phyloP scores from a whole-genome alignment of 805 yeast species.

The Metschnikowia shivogae region DNA sequence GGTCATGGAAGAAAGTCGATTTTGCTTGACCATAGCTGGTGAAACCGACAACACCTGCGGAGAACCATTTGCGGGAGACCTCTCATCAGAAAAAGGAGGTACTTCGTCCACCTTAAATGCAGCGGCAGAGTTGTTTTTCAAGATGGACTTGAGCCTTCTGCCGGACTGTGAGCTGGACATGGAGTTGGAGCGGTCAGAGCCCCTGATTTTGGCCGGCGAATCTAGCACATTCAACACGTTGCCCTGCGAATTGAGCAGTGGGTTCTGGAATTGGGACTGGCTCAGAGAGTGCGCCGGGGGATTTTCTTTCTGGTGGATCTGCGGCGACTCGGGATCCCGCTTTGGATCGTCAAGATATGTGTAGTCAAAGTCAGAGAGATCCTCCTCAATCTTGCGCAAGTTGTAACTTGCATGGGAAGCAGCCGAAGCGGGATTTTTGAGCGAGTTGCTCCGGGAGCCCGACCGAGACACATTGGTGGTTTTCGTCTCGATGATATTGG shows the following conservation, averaged over 20 bases:
- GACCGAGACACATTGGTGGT: conserved; percentile 37
- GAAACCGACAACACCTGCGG: conserved; percentile 2
- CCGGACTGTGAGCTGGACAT: conserved; percentile 14
- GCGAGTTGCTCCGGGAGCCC: conserved; percentile 28
- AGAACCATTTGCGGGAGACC: background rate
- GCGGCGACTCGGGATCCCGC: too few species aligned
- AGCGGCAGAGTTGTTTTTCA: conserved; percentile 22
- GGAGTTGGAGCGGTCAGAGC: conserved; percentile 10
- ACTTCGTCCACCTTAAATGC: conserved; percentile 4
- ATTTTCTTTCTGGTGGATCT: too few species aligned
- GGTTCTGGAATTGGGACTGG: background rate
- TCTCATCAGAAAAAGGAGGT: background rate
- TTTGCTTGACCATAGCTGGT: conserved; percentile 10
- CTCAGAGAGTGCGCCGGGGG: too few species aligned
- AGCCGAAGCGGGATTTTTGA: conserved; percentile 20
- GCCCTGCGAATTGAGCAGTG: background rate
- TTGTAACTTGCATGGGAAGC: conserved; percentile 19
- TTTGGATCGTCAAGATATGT: conserved; percentile 29
- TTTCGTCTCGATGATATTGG: conserved; percentile 40
- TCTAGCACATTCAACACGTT: background rate
- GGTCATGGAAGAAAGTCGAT: conserved; percentile 9
- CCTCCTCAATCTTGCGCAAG: conserved; percentile 40
- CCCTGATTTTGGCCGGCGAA: background rate
- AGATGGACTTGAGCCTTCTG: conserved; percentile 33
- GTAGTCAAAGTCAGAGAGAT: conserved; percentile 40